Evolutionary conservation across 2,329 filamentous ascomycete species (phyloP), one percentile per base, ranked within the genome.

Genomic region (Nigrospora oryzae): DNA sequence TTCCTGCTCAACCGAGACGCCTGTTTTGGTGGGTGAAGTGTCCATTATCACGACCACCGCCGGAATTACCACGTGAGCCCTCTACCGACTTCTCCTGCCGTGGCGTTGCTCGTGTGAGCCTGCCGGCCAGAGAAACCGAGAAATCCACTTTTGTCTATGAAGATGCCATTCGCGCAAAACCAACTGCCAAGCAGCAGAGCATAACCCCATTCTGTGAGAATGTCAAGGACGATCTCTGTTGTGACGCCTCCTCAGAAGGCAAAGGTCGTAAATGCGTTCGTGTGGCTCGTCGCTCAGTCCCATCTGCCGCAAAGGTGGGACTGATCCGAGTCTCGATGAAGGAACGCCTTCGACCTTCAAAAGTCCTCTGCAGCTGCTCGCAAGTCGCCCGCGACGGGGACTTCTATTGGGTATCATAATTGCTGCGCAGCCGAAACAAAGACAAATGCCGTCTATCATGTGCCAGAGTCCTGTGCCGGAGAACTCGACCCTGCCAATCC

Each of bases 91-190:
- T 53, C 54, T 51, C 50, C 54, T 47, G 51, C 49, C 51, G 48
- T 55, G 53, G 50, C 49, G 54, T 53, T 44, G 54, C 46, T 38
- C 42, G 49, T 43, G 40, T 40, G 48, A 56, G 54, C 51, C 48
- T 52, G 42, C 53, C 53, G 63, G 70, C 71, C 65, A 73, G 70
- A 76, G 66, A 75, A 28, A 74, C 72, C 68, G 75, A 79, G 74
- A 76, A 77, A 77, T 77, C 75, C 74, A 74, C 73, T 79, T 80
- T 79, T 79, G 73, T 81, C 76, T 81, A 80, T 75, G 68, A 57
- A 54, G 58, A 57, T 61, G 56, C 54, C 54, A 59, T 60, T 28
- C 56, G 58, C 40, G 60, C 53, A 58, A 56, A 56, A 57, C 53
- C 53, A 38, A 51, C 56, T 55, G 54, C 56, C 52, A 54, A 53